Percentiles rank a stretch among this genome's conserved stretches.
Conservation (phyloP, 2,329 filamentous ascomycete species). For the Exophiala alcalophila region DNA sequence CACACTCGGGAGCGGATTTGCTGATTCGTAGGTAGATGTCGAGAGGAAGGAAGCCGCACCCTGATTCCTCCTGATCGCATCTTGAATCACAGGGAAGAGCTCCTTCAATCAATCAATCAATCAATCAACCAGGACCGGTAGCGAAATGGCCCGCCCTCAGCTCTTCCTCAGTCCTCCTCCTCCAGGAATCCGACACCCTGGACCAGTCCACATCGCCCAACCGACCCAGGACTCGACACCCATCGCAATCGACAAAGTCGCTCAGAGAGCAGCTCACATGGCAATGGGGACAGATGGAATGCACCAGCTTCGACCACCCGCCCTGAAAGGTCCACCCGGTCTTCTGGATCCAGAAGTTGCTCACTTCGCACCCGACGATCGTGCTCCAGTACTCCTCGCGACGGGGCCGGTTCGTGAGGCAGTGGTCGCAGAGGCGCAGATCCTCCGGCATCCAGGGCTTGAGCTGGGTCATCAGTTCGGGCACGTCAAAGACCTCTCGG, state of each 20-base stretch:
- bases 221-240: constrained; percentile 30
- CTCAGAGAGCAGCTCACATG: constrained; percentile 28
- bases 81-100: no score
- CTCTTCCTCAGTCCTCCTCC: constrained; percentile 25
- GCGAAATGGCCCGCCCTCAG: constrained; percentile 22
- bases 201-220: constrained; percentile 30
- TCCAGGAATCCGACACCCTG: constrained; percentile 22
- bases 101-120: not conserved
- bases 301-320: constrained; percentile 29
- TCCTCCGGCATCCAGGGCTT: constrained; percentile 26
- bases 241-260: constrained; percentile 30
- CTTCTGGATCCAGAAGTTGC: constrained; percentile 30
- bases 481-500: constrained; percentile 28
- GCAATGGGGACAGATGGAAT: constrained; percentile 30
- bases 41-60: no score
- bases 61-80: no score
- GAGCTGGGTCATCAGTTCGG: constrained; percentile 28
- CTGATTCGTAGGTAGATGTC: no score
- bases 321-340: constrained; percentile 28
- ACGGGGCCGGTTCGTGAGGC: constrained; percentile 28
- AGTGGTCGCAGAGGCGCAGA: constrained; percentile 29
- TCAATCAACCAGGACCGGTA: constrained; percentile 10
- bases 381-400: constrained; percentile 26
- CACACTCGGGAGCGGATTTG: no score
- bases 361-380: constrained; percentile 23